Conservation (phyloP, 257 asterid species). For the Euphrasia confusa region DNA sequence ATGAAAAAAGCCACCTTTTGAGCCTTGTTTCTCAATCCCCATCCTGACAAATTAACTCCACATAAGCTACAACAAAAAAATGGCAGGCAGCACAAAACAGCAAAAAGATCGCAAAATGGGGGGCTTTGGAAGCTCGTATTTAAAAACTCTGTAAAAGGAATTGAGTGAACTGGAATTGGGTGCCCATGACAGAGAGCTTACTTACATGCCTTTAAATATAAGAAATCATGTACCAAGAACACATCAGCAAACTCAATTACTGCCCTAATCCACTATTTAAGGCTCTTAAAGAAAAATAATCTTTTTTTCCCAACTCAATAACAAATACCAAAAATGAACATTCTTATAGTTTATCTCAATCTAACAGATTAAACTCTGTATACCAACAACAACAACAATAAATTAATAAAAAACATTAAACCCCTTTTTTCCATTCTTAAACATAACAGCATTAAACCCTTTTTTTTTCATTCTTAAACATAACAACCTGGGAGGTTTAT, state of each 20-base stretch:
- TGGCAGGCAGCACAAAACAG: slow-evolving; percentile 8
- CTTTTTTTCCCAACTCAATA: slow-evolving; percentile 11
- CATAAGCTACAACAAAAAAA: not conserved
- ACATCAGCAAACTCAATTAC: not conserved
- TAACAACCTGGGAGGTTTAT: no score
- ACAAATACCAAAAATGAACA: slow-evolving; percentile 14
- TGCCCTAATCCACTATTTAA: not conserved
- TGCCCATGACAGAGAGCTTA: not conserved
- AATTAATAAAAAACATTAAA: slow-evolving; percentile 8
- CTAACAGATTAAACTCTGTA: slow-evolving; percentile 2
- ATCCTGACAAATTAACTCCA: slow-evolving; percentile 27
- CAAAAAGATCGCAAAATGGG: slow-evolving; percentile 5
- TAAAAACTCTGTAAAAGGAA: not conserved
- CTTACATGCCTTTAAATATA: no score
- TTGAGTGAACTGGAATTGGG: not conserved
- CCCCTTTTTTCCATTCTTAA: slow-evolving; percentile 26
- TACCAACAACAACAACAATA: not conserved
- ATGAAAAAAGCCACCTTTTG: slow-evolving; percentile 73
- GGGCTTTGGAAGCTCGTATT: not conserved
- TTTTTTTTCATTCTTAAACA: no score
- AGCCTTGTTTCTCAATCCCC: slow-evolving; percentile 67
- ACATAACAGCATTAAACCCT: slow-evolving; percentile 14
- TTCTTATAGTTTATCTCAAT: slow-evolving; percentile 8
- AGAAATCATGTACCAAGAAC: not conserved
- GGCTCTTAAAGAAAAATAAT: slow-evolving; percentile 8